These are phyloP conservation scores for sunflower (Helianthus annuus) DNA, from an alignment of 129 eudicot genomes.

Conservation along the genomic window HanXRQr2.0-SUNRISE NC_035442.2:127471861-127472360, in stretches of 20 bases:
- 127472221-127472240: too few relatives aligned
- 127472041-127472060: not conserved
- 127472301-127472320: too few relatives aligned
- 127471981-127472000: conserved; percentile 62
- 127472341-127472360: too few relatives aligned
- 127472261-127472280: too few relatives aligned
- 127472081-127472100: not conserved
- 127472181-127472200: too few relatives aligned
- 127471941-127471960: not conserved
- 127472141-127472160: too few relatives aligned
- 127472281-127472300: too few relatives aligned
- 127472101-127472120: not conserved
- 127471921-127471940: conserved; percentile 11
- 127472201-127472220: too few relatives aligned
- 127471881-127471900: conserved; percentile 5
- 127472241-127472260: too few relatives aligned
- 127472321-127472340: too few relatives aligned
- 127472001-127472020: not conserved
- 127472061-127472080: not conserved
- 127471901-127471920: conserved; percentile 11
- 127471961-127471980: conserved; percentile 30
- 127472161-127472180: too few relatives aligned
- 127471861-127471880: conserved; percentile 5
- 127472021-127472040: conserved; percentile 3
- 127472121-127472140: too few relatives aligned